Percentiles rank a stretch among this genome's conserved stretches.
Conservation (phyloP, 2,329 filamentous ascomycete genomes). For the Alternaria conjuncta region DNA sequence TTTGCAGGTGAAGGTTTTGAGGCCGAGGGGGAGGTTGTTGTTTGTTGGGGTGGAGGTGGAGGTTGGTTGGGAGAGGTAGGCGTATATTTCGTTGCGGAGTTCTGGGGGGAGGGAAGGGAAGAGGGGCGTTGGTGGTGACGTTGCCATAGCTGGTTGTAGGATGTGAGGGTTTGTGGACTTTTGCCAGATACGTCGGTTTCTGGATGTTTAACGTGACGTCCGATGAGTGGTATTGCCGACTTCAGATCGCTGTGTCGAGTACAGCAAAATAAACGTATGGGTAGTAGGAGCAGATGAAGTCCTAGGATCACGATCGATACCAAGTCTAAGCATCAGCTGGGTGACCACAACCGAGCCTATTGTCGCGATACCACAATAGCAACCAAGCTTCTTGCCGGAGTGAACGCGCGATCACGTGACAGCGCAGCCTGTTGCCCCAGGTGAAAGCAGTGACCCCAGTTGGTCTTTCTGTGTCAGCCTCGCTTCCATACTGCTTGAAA, state of each 20-base stretch:
- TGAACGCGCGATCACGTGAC: slow-evolving; percentile 22
- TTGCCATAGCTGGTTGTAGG: not conserved
- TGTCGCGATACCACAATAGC: not conserved
- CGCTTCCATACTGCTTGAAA: slow-evolving; percentile 2
- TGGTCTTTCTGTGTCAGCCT: slow-evolving; percentile 18
- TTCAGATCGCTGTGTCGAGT: not conserved
- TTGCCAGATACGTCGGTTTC: not conserved
- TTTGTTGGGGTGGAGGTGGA: slow-evolving; percentile 1
- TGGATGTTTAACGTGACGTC: not conserved
- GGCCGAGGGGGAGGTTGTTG: slow-evolving; percentile 23
- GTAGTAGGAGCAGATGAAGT: not conserved
- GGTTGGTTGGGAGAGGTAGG: slow-evolving; percentile 19
- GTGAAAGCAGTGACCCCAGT: slow-evolving; percentile 12
- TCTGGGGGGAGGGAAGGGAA: slow-evolving; percentile 38
- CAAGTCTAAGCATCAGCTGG: not conserved
- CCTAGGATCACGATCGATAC: not conserved
- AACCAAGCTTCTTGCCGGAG: not conserved
- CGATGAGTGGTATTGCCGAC: not conserved
- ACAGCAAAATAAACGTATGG: not conserved
- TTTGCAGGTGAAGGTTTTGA: slow-evolving; percentile 33
- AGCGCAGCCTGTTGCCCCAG: slow-evolving; percentile 8
- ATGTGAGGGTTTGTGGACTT: too few species aligned
- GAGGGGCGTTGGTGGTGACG: slow-evolving; percentile 17
- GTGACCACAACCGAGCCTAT: slow-evolving; percentile 18
- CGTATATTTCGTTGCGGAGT: slow-evolving; percentile 40